Percentiles rank a stretch among this genome's conserved stretches.
phyloP scores from a whole-genome alignment of 345 rosid genomes.

The Noccaea bulbosa region DNA sequence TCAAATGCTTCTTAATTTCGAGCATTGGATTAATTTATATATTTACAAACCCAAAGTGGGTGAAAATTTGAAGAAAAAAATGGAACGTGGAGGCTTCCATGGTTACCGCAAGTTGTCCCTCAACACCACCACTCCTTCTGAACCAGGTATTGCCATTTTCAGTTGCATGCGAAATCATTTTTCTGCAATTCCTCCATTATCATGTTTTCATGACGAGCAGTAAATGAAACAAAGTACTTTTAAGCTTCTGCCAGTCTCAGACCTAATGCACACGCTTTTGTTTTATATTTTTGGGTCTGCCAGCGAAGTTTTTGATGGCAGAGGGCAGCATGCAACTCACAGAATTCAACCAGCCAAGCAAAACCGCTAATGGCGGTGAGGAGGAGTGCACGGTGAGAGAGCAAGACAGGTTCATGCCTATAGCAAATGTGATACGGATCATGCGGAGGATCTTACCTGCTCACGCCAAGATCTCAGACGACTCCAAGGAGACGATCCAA shows the following conservation, averaged over 20 bases:
- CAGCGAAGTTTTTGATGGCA: constrained; percentile 37
- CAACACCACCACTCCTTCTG: constrained; percentile 48
- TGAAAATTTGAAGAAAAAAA: constrained; percentile 31
- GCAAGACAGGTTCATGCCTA: constrained; percentile 96
- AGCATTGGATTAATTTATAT: constrained; percentile 7
- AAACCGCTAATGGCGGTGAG: constrained; percentile 38
- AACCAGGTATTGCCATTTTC: constrained; percentile 40
- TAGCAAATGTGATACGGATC: constrained; percentile 89
- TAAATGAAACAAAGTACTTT: neutral
- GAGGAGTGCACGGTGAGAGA: constrained; percentile 77
- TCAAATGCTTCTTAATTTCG: constrained; percentile 22
- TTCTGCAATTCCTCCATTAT: constrained; percentile 22
- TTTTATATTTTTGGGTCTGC: neutral
- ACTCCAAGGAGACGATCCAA: constrained; percentile 93
- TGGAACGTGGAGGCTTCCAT: constrained; percentile 71
- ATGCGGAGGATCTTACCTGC: constrained; percentile 89
- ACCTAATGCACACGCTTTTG: neutral
- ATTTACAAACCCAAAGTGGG: constrained; percentile 19
- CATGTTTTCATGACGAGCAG: neutral
- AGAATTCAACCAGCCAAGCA: constrained; percentile 42
- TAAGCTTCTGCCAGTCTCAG: neutral
- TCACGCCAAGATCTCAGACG: constrained; percentile 93
- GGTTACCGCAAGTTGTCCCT: constrained; percentile 60
- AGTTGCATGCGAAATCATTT: constrained; percentile 34
- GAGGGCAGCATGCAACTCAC: constrained; percentile 45